Base-by-base conservation (phyloP, 2,329 filamentous ascomycete genomes). In the Moelleriella libera region DNA sequence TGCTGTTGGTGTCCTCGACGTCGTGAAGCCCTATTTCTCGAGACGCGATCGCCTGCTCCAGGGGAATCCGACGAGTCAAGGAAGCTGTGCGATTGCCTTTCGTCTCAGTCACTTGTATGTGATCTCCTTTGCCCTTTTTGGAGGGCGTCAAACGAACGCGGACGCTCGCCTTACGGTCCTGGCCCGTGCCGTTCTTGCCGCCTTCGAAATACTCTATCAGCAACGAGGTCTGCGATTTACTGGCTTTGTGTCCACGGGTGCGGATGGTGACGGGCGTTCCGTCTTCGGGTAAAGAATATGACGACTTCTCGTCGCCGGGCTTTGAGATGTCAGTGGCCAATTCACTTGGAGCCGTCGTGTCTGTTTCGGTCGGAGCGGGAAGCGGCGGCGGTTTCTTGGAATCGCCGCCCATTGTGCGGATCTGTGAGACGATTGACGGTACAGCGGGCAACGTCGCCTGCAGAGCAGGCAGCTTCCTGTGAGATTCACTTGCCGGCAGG, bases 181-280 rank as follows among this genome's bases (percentile, higher is more conserved):
- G 71, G 56, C 72, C 72, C 41, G 67, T 62, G 53, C 71, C 70
- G 49, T 72, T 66, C 48, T 86, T 89, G 52, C 82, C 80, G 55
- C 81, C 85, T 67, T 95, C 89, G 59, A 94, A 96, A 66, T 94
- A 95, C 68, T 96, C 89, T 58, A 96, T 96, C 57, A 96, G 73
- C 54, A 96, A 74, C 48, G 87, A 94, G 39, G 89, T 94, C 68
- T 94, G 88, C 43, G 87, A 94, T 57, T 78, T 68, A 60, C 69
- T 75, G 52, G 70, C 59, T 53, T 67, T 69, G 60, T 78, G 74
- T 57, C 77, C 74, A 50, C 76, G 78, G 43, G 90, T 95, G 61
- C 83, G 82, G 63, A 98, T 94, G 51, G 88, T 97, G 59, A 98
- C 82, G 41, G 89, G 88, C 47, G 85, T 90, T 61, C 86, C 87